A percentile compares a stretch with the other conserved stretches of the same genome.
Evolutionary conservation across 495 filamentous ascomycete species (phyloP).

Genomic region (Aspergillus nanangensis): DNA sequence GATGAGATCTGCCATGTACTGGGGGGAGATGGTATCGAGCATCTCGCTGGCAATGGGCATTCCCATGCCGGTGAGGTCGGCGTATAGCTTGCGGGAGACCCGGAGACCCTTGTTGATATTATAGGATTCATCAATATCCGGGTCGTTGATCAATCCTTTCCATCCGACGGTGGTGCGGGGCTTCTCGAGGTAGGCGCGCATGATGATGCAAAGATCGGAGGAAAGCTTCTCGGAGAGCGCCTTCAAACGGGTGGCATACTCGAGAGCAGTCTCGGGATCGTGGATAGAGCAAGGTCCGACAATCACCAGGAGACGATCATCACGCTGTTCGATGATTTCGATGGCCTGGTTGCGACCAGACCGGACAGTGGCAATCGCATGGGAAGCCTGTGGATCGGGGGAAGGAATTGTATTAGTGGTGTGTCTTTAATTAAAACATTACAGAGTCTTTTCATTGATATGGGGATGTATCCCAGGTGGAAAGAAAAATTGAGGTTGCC

Average conservation of each 20-base stretch:
- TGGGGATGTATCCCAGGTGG: too few species aligned
- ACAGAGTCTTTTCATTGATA: too few species aligned
- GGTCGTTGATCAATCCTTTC: constrained; percentile 99
- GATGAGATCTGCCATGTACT: constrained; percentile 92
- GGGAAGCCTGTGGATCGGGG: neutral
- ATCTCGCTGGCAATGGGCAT: constrained; percentile 96
- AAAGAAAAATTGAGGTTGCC: too few species aligned
- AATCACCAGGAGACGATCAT: constrained; percentile 88
- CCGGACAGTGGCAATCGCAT: constrained; percentile 65
- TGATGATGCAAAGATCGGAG: constrained; percentile 84
- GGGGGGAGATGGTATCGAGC: constrained; percentile 97
- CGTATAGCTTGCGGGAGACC: constrained; percentile 83
- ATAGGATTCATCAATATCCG: constrained; percentile 95
- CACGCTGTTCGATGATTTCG: constrained; percentile 71
- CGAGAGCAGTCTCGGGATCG: constrained; percentile 81
- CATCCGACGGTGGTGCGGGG: constrained; percentile 98
- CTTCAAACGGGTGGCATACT: constrained; percentile 79
- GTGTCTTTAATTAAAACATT: too few species aligned
- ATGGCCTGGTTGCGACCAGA: constrained; percentile 78
- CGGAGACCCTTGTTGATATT: constrained; percentile 98
- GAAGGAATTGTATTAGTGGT: too few species aligned
- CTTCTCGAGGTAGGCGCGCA: constrained; percentile 99
- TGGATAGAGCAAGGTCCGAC: constrained; percentile 97
- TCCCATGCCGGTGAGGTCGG: constrained; percentile 76
- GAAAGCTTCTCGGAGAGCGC: constrained; percentile 67